A percentile compares a stretch with the other conserved stretches of the same genome.
phyloP scores from a whole-genome alignment of 2,329 filamentous ascomycete genomes.

The Aquanectria penicillioides region DNA sequence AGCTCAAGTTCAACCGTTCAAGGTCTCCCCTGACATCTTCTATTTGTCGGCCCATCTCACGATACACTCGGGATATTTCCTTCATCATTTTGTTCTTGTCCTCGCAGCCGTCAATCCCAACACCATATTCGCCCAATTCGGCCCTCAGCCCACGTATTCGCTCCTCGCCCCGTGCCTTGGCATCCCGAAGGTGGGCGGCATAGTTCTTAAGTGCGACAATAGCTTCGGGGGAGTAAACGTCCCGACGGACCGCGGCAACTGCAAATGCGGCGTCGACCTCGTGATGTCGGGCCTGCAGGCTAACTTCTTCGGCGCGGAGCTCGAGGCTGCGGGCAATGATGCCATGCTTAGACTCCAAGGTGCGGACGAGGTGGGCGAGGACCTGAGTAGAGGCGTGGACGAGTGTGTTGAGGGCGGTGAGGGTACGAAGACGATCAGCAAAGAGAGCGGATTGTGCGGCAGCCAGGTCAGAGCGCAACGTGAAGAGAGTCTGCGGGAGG shows the following conservation, averaged over 20 bases:
- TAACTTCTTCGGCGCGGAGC: constrained; percentile 58
- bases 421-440: constrained; percentile 50
- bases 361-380: constrained; percentile 56
- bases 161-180: constrained; percentile 56
- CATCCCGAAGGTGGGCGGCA: constrained; percentile 59
- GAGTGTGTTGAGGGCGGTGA: constrained; percentile 50
- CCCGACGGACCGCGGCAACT: constrained; percentile 47
- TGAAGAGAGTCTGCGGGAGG: constrained; percentile 53
- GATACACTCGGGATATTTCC: constrained; percentile 63
- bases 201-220: constrained; percentile 58
- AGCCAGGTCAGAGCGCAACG: constrained; percentile 48
- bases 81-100: constrained; percentile 60
- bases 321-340: constrained; percentile 61
- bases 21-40: constrained; percentile 61
- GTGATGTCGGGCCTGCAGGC: constrained; percentile 55
- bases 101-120: constrained; percentile 48
- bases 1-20: constrained; percentile 45
- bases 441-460: constrained; percentile 48
- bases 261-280: constrained; percentile 50
- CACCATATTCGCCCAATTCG: constrained; percentile 62
- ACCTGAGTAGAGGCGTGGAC: constrained; percentile 52
- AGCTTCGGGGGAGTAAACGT: constrained; percentile 58
- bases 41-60: constrained; percentile 60
- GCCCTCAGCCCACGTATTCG: constrained; percentile 51
- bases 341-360: constrained; percentile 66